Conservation (phyloP, 1,284 basidiomycete species). For the Boletus subluridellus region DNA sequence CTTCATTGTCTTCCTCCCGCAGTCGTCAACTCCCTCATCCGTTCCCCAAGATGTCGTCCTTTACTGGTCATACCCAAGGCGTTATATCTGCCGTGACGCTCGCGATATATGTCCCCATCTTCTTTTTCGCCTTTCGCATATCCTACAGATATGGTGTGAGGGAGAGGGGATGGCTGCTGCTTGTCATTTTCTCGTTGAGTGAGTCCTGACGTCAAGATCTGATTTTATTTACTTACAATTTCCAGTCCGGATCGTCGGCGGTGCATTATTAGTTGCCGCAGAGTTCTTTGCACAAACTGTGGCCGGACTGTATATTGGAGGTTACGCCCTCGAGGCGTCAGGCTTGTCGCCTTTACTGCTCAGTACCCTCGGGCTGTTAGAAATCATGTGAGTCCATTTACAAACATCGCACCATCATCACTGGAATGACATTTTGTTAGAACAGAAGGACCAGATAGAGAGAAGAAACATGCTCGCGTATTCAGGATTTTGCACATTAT, state of each 20-base stretch:
- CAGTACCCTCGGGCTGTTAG: constrained; percentile 56
- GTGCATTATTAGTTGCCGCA: constrained; percentile 51
- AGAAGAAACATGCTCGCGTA: constrained; percentile 23
- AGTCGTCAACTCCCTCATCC: background rate
- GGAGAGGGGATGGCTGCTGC: constrained; percentile 59
- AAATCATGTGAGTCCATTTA: constrained; percentile 49
- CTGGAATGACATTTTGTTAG: constrained; percentile 14
- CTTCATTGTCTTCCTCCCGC: constrained; percentile 1
- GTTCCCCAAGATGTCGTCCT: constrained; percentile 30
- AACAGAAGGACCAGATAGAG: constrained; percentile 22
- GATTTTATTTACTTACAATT: constrained; percentile 10
- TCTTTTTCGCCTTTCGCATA: constrained; percentile 43
- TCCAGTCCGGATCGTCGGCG: constrained; percentile 56
- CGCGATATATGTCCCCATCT: constrained; percentile 53
- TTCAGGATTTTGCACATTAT: constrained; percentile 44
- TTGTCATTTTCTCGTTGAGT: constrained; percentile 54
- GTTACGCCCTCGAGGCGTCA: constrained; percentile 53
- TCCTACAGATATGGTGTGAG: constrained; percentile 50
- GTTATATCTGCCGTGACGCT: constrained; percentile 55
- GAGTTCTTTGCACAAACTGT: constrained; percentile 40
- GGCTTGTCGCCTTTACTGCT: constrained; percentile 54
- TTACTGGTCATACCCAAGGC: constrained; percentile 39
- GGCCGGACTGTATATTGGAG: constrained; percentile 45
- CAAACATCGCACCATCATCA: background rate
- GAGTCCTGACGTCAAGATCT: constrained; percentile 17